A percentile compares a stretch with the other conserved stretches of the same genome.
Conservation (phyloP, 306 rosid genomes). For the Elaeagnus macrophylla region DNA sequence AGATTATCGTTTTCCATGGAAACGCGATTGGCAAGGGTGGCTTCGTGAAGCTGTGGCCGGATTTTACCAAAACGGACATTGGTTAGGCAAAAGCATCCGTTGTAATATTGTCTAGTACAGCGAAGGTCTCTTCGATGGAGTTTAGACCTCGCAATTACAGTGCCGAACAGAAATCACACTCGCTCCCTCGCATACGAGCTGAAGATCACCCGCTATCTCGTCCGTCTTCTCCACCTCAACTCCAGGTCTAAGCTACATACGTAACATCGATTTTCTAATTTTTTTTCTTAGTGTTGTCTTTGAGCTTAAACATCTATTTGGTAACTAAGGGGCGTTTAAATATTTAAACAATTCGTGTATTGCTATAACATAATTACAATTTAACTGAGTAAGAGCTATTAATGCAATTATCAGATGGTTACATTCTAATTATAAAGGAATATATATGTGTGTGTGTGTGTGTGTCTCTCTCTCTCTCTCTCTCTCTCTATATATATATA, state of each 20-base stretch:
- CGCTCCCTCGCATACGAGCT: slow-evolving; percentile 51
- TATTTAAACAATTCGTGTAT: background rate
- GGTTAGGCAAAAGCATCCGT: too few species aligned
- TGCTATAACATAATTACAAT: background rate
- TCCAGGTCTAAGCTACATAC: slow-evolving; percentile 35
- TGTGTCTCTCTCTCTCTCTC: too few species aligned
- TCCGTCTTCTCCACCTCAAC: slow-evolving; percentile 22
- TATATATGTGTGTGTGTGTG: background rate
- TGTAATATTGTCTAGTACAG: background rate
- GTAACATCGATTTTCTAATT: background rate
- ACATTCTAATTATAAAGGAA: background rate
- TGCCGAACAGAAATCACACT: slow-evolving; percentile 42
- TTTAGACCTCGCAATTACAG: slow-evolving; percentile 68
- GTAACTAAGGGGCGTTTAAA: slow-evolving; percentile 9
- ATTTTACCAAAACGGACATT: too few species aligned
- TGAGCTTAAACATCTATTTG: slow-evolving; percentile 13
- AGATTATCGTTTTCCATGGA: too few species aligned
- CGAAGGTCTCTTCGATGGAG: slow-evolving; percentile 47
- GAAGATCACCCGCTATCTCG: slow-evolving; percentile 48
- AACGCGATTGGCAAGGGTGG: too few species aligned
- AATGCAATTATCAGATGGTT: background rate
- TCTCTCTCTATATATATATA: too few species aligned
- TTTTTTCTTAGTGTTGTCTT: background rate
- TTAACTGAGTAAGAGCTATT: background rate
- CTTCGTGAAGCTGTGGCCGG: too few species aligned